A percentile compares a stretch with the other conserved stretches of the same genome.
phyloP scores from a whole-genome alignment of 495 filamentous ascomycete genomes.

The Talaromyces nanjingensis region DNA sequence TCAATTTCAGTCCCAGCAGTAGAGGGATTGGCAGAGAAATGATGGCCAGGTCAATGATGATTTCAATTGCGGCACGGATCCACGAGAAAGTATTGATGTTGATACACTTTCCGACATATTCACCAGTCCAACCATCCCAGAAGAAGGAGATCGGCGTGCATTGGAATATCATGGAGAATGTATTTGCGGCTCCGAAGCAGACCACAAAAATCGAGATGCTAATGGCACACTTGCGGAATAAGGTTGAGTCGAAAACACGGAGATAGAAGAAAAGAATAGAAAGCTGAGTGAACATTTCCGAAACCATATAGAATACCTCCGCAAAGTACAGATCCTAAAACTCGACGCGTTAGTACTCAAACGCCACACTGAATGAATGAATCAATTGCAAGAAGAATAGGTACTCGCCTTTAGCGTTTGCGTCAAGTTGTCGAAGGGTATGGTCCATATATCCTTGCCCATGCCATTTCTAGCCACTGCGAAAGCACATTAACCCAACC shows the following conservation, averaged over 20 bases:
- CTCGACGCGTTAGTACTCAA: background rate
- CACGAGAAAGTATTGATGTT: slow-evolving; percentile 18
- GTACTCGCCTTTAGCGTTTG: slow-evolving; percentile 16
- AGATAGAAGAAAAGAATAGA: slow-evolving; percentile 31
- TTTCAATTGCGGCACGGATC: slow-evolving; percentile 19
- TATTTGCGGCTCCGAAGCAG: slow-evolving; percentile 22
- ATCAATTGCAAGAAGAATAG: background rate
- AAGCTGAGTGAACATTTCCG: slow-evolving; percentile 23
- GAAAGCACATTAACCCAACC: slow-evolving; percentile 5
- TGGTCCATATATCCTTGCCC: slow-evolving; percentile 34
- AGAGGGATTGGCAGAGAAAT: slow-evolving; percentile 35
- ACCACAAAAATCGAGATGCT: slow-evolving; percentile 17
- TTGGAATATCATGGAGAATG: slow-evolving; percentile 27
- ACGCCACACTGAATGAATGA: background rate
- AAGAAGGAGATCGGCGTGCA: slow-evolving; percentile 27
- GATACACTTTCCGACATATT: slow-evolving; percentile 18
- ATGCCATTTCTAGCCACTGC: slow-evolving; percentile 20
- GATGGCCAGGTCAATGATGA: slow-evolving; percentile 20
- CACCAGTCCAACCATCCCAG: slow-evolving; percentile 25
- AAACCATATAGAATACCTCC: slow-evolving; percentile 23
- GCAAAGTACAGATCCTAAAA: slow-evolving; percentile 14
- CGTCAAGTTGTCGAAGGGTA: slow-evolving; percentile 32
- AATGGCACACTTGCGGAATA: slow-evolving; percentile 20
- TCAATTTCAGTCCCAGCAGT: slow-evolving; percentile 34
- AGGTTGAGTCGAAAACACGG: slow-evolving; percentile 22